Evolutionary conservation across 176 grass and related monocot genomes (phyloP), one percentile per base, ranked within the genome.

Genomic region (Eremochloa ophiuroides): DNA sequence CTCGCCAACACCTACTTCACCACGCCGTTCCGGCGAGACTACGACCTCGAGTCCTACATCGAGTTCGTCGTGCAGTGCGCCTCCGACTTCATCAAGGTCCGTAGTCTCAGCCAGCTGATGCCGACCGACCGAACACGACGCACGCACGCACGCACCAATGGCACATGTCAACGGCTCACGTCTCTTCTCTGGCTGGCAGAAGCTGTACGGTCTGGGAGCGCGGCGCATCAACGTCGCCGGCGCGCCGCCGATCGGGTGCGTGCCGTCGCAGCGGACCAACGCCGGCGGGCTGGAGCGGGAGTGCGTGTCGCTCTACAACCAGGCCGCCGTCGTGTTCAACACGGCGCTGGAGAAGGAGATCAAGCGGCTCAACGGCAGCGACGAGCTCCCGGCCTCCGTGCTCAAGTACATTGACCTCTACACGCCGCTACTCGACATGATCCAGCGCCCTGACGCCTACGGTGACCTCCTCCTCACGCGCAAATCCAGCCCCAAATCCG

Each of bases 1-100:
- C 48, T 98, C 41, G 92, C 90, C n/a, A 98, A 93, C 61, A 98
- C 92, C 34, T 98, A 98, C 66, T 98, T 94, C 75, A 86, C 67
- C 9, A 92, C 88, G 62, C 95, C 92, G 17, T 82, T 93, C 74
- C 85, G 95, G 33, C 85, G 86, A 4, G 63, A 88, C 42, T 98
- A 93, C 76, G 90, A 98, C 88, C 90, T 94, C 28, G 37, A 85
- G 53, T 93, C 95, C 75, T 98, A 98, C 86, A 91, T 93, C 82
- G 73, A 91, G 20, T 90, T 80, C 81, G 43, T 94, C 41, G 88
- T 94, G 13, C 84, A 64, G 48, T 81, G 72, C 27, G 92, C 90
- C 86, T 84, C 90, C 3, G 91, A 74, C n/a, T 98, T 98, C 85
- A 66, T 89, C 75, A 72, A 89, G 87, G n/a, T n/a, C n/a, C n/a